Evolutionary conservation across 108 stramenopile species (phyloP), one percentile per base, ranked within the genome.

Genomic region (Stephanodiscus triporus): DNA sequence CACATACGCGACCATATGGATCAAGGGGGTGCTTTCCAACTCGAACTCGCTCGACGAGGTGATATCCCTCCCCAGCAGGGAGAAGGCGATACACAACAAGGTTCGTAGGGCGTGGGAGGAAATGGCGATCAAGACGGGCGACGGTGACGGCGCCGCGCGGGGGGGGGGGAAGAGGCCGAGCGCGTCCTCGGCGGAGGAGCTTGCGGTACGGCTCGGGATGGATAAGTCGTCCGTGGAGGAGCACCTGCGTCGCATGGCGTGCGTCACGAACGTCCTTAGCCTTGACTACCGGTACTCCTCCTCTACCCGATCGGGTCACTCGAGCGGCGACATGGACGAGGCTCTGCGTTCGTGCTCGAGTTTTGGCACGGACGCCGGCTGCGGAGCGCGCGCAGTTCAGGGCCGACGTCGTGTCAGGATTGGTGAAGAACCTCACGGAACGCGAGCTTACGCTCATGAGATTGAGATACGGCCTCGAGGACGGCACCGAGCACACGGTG

Each of bases 1-100:
- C 34, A 97, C 98, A 48, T 98, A 98, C 77, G 98, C 98, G 17
- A 95, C 95, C n/a, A 95, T 97, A 82, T 98, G 98, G 98, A 97
- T 98, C 80, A 97, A 97, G 91, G 94, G 94, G 26, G 65, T 81
- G 9, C 42, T 95, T 2, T 73, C 73, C 36, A 92, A 95, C 65
- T 73, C 82, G 0, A 83, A 86, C 50, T 38, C 82, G 20, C 50
- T 75, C 6, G 88, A 86, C 27, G 74, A 85, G 19, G 71, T 80
- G 36, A 88, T 95, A 17, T 79, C 63, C 11, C 34, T 95, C 17
- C 91, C 94, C 14, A 61, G 66, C 13, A 58, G 87, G 13, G 94
- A 95, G 75, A 87, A 87, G 64, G 81, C 70, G 24, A 82, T 85
- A 37, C 90, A 85, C 83, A 88, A 89, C 51, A 89, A 91, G 48